A percentile compares a stretch with the other conserved stretches of the same genome.
Evolutionary conservation across 2,329 filamentous ascomycete species (phyloP).

Genomic region (Sarocladium kiliense): DNA sequence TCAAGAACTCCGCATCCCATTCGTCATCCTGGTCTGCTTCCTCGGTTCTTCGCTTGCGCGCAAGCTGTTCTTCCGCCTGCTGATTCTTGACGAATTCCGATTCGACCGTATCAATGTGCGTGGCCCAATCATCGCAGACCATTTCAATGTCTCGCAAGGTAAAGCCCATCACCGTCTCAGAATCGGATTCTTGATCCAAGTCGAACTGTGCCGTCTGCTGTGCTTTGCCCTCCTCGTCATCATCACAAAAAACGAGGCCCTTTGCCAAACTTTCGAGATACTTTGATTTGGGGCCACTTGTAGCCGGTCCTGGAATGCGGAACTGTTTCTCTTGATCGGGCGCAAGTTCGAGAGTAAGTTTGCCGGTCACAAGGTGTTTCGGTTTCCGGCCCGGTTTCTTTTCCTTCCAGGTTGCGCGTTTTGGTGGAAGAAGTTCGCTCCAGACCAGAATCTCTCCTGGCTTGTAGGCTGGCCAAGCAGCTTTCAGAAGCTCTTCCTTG

Average conservation of each 20-base stretch:
- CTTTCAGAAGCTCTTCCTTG: slow-evolving; percentile 68
- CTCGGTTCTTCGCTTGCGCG: slow-evolving; percentile 25
- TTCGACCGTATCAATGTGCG: slow-evolving; percentile 49
- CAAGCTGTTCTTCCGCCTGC: slow-evolving; percentile 27
- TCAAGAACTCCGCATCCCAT: slow-evolving; percentile 57
- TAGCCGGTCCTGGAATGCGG: slow-evolving; percentile 60
- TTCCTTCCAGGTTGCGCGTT: slow-evolving; percentile 70
- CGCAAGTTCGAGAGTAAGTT: slow-evolving; percentile 81
- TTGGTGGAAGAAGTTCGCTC: slow-evolving; percentile 76
- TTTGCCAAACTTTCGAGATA: slow-evolving; percentile 46
- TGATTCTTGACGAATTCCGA: slow-evolving; percentile 27
- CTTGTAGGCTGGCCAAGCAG: slow-evolving; percentile 77
- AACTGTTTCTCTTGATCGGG: slow-evolving; percentile 84
- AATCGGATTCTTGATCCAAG: slow-evolving; percentile 46
- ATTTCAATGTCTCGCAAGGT: slow-evolving; percentile 77
- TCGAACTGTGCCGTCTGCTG: slow-evolving; percentile 36
- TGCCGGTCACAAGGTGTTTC: slow-evolving; percentile 78
- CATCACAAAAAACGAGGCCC: slow-evolving; percentile 39
- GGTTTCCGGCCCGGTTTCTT: slow-evolving; percentile 76
- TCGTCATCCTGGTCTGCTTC: slow-evolving; percentile 44
- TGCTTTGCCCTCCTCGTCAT: slow-evolving; percentile 32
- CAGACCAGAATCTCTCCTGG: slow-evolving; percentile 71
- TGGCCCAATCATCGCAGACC: slow-evolving; percentile 81
- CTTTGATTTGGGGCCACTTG: slow-evolving; percentile 48
- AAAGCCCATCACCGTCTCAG: slow-evolving; percentile 68